Evolutionary conservation across 768 basidiomycete species (phyloP).

Genomic region (Podaxis sp.): DNA sequence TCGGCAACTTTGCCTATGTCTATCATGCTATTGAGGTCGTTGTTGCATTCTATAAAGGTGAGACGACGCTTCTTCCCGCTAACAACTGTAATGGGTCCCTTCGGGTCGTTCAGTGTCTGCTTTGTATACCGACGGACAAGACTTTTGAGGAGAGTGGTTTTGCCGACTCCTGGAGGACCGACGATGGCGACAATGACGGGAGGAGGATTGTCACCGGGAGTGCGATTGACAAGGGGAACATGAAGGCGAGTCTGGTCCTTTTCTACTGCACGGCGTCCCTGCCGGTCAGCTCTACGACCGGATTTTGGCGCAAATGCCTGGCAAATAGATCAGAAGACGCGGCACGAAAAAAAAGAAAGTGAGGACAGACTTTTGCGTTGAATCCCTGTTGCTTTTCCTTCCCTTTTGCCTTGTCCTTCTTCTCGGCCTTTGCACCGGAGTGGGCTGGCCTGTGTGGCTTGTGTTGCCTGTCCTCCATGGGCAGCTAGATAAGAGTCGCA

Average conservation of each 20-base stretch:
- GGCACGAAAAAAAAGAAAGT: neutral
- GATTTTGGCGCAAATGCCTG: slow-evolving; percentile 94
- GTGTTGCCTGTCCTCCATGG: slow-evolving; percentile 76
- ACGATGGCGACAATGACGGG: slow-evolving; percentile 94
- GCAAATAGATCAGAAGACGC: slow-evolving; percentile 6
- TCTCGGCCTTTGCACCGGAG: slow-evolving; percentile 71
- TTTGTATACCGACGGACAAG: slow-evolving; percentile 92
- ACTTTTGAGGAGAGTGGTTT: slow-evolving; percentile 90
- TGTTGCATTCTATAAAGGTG: slow-evolving; percentile 98
- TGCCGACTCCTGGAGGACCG: slow-evolving; percentile 96
- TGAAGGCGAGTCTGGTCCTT: slow-evolving; percentile 93
- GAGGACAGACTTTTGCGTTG: slow-evolving; percentile 79
- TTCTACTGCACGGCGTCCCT: slow-evolving; percentile 89
- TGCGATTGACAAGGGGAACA: slow-evolving; percentile 93
- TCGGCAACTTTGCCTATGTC: slow-evolving; percentile 97
- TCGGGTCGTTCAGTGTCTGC: slow-evolving; percentile 84
- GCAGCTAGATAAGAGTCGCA: neutral
- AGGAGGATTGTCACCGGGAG: slow-evolving; percentile 88
- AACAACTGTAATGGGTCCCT: slow-evolving; percentile 94
- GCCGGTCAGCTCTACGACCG: slow-evolving; percentile 83
- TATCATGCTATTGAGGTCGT: slow-evolving; percentile 97
- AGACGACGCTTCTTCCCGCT: slow-evolving; percentile 89
- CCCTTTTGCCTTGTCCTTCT: slow-evolving; percentile 71
- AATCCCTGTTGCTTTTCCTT: slow-evolving; percentile 74
- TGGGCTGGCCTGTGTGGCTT: slow-evolving; percentile 80